A percentile compares a stretch with the other conserved stretches of the same genome.
phyloP scores from a whole-genome alignment of 2,329 filamentous ascomycete genomes.

The Diaporthe australafricana region DNA sequence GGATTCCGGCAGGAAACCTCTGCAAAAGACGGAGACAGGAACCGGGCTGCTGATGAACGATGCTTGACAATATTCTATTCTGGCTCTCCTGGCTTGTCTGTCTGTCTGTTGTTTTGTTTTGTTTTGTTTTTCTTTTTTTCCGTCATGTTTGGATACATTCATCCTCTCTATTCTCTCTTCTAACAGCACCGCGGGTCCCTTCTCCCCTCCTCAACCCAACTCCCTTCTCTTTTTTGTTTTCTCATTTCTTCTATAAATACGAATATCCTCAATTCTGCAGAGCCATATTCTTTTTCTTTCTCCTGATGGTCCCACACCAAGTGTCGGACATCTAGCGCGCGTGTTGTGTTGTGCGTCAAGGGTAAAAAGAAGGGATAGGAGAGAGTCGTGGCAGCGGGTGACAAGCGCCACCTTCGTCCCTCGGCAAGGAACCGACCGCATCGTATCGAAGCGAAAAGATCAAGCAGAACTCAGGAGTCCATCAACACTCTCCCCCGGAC shows the following conservation, averaged over 20 bases:
- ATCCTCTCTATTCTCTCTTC: constrained; percentile 7
- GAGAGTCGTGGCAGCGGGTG: not conserved
- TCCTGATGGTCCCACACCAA: not conserved
- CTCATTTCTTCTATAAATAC: not conserved
- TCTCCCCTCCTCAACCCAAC: constrained; percentile 8
- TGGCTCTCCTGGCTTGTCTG: not conserved
- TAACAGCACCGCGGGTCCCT: not conserved
- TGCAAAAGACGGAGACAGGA: not conserved
- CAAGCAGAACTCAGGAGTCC: constrained; percentile 7
- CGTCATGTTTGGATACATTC: not conserved
- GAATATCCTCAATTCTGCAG: constrained; percentile 11
- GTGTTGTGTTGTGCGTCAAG: not conserved
- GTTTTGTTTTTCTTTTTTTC: not conserved
- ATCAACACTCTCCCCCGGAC: not conserved
- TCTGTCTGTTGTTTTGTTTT: not conserved
- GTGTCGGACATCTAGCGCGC: not conserved
- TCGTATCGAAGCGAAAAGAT: constrained; percentile 26
- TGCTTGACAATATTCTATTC: constrained; percentile 20
- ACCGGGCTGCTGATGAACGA: not conserved
- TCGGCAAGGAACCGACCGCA: constrained; percentile 7
- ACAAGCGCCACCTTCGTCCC: not conserved
- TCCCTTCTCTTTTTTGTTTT: not conserved
- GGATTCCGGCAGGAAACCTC: not conserved
- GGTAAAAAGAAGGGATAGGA: not conserved
- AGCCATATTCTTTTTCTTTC: not conserved